Conservation (phyloP, 208 protist species). For the Acanthamoeba rhysodes region DNA sequence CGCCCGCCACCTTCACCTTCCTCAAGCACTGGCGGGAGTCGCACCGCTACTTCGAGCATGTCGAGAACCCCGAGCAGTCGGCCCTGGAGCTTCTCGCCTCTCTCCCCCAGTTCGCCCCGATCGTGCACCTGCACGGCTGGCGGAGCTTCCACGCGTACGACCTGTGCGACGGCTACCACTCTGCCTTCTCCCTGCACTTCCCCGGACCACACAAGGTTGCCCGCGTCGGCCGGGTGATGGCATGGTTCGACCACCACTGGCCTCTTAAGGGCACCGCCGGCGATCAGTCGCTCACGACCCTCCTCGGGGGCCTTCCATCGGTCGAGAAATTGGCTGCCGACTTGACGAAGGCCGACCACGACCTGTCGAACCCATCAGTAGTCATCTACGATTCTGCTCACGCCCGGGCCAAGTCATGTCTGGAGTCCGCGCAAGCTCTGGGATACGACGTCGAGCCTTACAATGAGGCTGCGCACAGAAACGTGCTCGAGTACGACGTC, state of each 20-base stretch:
- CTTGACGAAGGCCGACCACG: not conserved
- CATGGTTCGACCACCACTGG: not conserved
- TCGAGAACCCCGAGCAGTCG: not conserved
- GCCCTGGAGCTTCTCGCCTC: not conserved
- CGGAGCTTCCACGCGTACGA: constrained; percentile 6
- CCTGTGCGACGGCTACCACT: not conserved
- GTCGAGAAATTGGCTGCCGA: not conserved
- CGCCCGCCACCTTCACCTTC: not conserved
- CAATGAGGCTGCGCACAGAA: not conserved
- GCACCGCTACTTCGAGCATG: not conserved
- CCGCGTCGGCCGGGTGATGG: not conserved
- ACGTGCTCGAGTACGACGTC: constrained; percentile 6
- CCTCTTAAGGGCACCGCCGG: not conserved
- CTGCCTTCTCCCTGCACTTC: not conserved
- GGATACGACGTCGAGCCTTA: not conserved
- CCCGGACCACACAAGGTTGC: not conserved
- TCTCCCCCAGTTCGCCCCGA: not conserved
- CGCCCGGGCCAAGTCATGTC: not conserved
- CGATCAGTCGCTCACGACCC: not conserved
- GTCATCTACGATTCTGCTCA: not conserved
- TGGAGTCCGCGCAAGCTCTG: not conserved
- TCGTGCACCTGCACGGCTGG: not conserved
- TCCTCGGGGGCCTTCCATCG: not conserved
- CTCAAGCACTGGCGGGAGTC: not conserved
- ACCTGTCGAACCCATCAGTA: not conserved